Evolutionary conservation across 2,329 filamentous ascomycete species (phyloP).

Genomic region (Tolypocladium endophyticum): DNA sequence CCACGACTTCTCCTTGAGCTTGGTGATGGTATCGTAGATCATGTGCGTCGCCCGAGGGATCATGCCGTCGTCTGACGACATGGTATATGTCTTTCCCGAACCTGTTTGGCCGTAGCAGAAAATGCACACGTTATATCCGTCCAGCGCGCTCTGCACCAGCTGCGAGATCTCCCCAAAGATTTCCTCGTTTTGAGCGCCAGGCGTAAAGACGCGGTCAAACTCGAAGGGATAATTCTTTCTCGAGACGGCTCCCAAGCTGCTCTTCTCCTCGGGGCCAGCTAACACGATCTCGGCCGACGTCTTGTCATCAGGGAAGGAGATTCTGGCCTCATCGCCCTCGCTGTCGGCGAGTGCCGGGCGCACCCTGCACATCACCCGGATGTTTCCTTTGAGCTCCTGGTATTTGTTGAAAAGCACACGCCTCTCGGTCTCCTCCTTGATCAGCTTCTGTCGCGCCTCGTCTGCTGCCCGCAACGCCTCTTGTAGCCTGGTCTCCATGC

Average conservation of each 20-base stretch:
- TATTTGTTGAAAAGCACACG: constrained; percentile 95
- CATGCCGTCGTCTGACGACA: constrained; percentile 87
- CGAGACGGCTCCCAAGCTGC: constrained; percentile 62
- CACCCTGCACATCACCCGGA: constrained; percentile 94
- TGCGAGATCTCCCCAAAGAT: constrained; percentile 96
- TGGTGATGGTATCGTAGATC: constrained; percentile 81
- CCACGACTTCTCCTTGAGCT: constrained; percentile 86
- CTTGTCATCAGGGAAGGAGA: constrained; percentile 71
- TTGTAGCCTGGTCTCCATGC: constrained; percentile 69
- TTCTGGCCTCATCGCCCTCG: constrained; percentile 59
- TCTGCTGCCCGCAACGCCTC: constrained; percentile 63
- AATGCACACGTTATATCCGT: constrained; percentile 98
- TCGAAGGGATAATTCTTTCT: constrained; percentile 77
- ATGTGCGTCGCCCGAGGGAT: constrained; percentile 88
- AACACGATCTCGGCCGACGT: constrained; percentile 83
- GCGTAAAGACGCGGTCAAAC: constrained; percentile 88
- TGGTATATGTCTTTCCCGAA: constrained; percentile 92
- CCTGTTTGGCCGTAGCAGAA: constrained; percentile 98
- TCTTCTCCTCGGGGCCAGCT: constrained; percentile 73
- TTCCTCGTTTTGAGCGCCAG: constrained; percentile 65
- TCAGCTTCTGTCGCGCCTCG: constrained; percentile 67
- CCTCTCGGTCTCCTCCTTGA: constrained; percentile 82
- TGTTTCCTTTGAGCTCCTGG: constrained; percentile 95
- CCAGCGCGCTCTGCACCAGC: constrained; percentile 87
- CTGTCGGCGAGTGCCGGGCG: constrained; percentile 55